phyloP scores from a whole-genome alignment of 2,329 filamentous ascomycete species.

The Capronia americana region DNA sequence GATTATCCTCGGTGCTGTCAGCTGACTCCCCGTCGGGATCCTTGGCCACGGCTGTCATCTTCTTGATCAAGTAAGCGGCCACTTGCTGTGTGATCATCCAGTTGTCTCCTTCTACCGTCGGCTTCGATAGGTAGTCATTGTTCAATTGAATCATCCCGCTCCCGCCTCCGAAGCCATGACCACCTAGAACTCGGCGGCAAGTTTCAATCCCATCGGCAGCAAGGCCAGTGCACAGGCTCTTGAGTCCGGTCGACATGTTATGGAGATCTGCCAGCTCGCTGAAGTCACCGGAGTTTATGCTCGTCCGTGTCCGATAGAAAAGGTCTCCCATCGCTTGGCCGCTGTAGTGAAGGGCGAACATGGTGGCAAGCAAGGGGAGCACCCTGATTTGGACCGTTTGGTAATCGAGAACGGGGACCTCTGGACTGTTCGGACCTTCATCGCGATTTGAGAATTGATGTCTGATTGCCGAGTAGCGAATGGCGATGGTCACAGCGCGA shows the following conservation, averaged over 20 bases:
- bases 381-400: too few species aligned
- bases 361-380: slow-evolving; percentile 54
- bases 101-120: slow-evolving; percentile 78
- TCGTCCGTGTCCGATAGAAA: slow-evolving; percentile 48
- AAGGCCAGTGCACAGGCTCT: slow-evolving; percentile 72
- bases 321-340: slow-evolving; percentile 54
- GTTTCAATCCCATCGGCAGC: slow-evolving; percentile 76
- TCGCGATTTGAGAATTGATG: slow-evolving; percentile 57
- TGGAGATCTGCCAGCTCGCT: slow-evolving; percentile 71
- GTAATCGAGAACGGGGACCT: too few species aligned
- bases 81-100: slow-evolving; percentile 83
- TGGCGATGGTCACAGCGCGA: slow-evolving; percentile 59
- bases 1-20: too few species aligned
- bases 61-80: slow-evolving; percentile 74
- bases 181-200: slow-evolving; percentile 71
- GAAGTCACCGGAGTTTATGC: slow-evolving; percentile 57
- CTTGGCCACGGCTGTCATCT: not conserved
- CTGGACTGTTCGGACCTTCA: too few species aligned
- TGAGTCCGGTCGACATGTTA: slow-evolving; percentile 76
- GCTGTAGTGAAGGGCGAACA: slow-evolving; percentile 56
- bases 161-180: slow-evolving; percentile 42
- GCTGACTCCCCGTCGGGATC: too few species aligned
- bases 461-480: slow-evolving; percentile 57
- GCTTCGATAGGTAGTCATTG: slow-evolving; percentile 73
- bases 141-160: slow-evolving; percentile 67